Evolutionary conservation across 345 rosid genomes (phyloP).

Genomic region (Zanthoxylum bungeanum): DNA sequence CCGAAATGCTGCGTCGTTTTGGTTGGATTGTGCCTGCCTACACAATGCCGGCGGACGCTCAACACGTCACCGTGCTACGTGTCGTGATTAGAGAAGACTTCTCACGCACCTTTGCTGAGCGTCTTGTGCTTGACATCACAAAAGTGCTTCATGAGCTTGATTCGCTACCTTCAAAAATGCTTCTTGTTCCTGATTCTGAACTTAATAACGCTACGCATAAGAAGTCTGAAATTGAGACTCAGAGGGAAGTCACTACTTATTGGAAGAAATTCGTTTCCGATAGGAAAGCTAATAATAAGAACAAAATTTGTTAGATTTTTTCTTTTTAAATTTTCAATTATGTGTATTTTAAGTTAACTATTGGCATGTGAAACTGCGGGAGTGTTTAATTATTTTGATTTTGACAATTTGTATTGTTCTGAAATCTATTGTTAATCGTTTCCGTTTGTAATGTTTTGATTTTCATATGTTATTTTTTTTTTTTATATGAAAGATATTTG

Average conservation of each 20-base stretch:
- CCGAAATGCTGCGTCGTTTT: constrained; percentile 79
- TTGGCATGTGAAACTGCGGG: not conserved
- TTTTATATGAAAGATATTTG: no score
- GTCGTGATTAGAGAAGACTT: constrained; percentile 91
- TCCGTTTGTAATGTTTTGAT: no score
- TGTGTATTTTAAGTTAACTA: not conserved
- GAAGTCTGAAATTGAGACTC: constrained; percentile 66
- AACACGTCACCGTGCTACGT: constrained; percentile 84
- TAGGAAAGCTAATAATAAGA: constrained; percentile 47
- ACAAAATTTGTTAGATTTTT: constrained; percentile 46
- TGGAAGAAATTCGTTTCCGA: constrained; percentile 73
- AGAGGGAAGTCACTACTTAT: constrained; percentile 58
- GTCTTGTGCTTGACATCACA: constrained; percentile 66
- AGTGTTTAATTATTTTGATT: no score
- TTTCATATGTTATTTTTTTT: no score
- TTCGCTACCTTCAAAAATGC: constrained; percentile 46
- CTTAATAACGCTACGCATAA: no score
- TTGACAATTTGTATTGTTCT: not conserved
- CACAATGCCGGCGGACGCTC: constrained; percentile 88
- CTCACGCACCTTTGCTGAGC: constrained; percentile 87
- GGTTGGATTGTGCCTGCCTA: constrained; percentile 97
- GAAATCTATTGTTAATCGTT: no score
- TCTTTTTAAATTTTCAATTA: not conserved
- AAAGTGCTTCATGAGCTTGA: constrained; percentile 84
- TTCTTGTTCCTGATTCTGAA: constrained; percentile 10